These are phyloP conservation scores for Euphorbia pulcherrima DNA, from an alignment of 345 rosid species.

Conservation along the genomic window DNA sequence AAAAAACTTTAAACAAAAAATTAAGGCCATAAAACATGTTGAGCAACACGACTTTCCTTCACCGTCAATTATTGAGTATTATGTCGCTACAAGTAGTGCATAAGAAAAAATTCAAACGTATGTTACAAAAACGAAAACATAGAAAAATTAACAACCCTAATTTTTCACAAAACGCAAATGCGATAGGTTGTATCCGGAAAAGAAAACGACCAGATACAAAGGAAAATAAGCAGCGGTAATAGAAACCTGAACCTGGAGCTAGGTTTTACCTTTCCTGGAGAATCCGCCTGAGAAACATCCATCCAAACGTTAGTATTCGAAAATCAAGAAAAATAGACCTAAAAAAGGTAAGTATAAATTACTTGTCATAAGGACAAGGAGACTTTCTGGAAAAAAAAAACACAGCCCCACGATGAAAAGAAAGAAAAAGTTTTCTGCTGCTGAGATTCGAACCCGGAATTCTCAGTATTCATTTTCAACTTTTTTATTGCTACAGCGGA, in stretches of 20 bases:
- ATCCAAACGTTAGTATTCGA: not conserved
- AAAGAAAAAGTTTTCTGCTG: too few species aligned
- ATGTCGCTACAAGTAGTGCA: not conserved
- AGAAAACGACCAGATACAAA: not conserved
- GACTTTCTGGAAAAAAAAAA: too few species aligned
- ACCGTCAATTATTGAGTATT: not conserved
- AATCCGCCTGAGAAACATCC: constrained; percentile 51
- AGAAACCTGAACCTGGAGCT: not conserved
- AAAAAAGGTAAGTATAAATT: too few species aligned
- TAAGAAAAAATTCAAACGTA: not conserved
- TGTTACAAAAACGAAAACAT: not conserved
- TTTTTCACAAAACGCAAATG: not conserved
- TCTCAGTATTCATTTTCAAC: too few species aligned
- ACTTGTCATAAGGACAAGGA: too few species aligned
- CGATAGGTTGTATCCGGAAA: not conserved
- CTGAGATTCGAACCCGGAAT: too few species aligned
- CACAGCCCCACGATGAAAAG: too few species aligned
- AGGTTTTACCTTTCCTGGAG: constrained; percentile 56
- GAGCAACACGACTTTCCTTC: not conserved
- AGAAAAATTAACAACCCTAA: not conserved
- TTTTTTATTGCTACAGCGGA: too few species aligned
- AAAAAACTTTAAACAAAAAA: not conserved
- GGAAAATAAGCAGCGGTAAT: not conserved
- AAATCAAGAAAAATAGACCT: too few species aligned
- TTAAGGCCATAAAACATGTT: not conserved